Conservation (phyloP, 768 basidiomycete species). For the Xerocomellus chrysenteron region DNA sequence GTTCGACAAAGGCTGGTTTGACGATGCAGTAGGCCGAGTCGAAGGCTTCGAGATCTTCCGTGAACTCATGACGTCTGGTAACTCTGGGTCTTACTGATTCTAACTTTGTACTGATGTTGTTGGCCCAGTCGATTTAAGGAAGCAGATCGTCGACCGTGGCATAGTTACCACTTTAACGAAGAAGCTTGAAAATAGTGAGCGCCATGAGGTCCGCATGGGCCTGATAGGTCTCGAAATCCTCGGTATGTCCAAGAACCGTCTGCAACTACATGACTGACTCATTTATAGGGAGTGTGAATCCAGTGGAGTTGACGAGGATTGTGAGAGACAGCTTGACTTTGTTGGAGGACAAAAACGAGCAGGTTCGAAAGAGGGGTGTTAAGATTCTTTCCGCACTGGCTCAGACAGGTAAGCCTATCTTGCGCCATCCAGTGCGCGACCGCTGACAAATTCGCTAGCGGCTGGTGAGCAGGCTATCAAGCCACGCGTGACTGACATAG, state of each 20-base stretch:
- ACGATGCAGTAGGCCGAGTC: conserved; percentile 9
- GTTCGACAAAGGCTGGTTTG: conserved; percentile 15
- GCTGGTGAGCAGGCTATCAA: conserved; percentile 1
- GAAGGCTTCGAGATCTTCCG: conserved; percentile 5
- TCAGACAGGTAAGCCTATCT: not conserved
- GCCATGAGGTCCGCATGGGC: conserved; percentile 1
- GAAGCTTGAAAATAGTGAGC: not conserved
- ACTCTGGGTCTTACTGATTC: not conserved
- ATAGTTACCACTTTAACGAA: not conserved
- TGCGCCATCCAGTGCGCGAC: no score
- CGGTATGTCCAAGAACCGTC: not conserved
- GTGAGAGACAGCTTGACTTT: not conserved
- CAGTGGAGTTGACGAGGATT: not conserved
- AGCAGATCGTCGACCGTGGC: not conserved
- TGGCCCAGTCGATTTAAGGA: not conserved
- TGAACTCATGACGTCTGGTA: conserved; percentile 3
- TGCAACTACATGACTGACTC: not conserved
- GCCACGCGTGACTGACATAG: not conserved
- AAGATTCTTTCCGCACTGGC: conserved; percentile 6
- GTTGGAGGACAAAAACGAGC: not conserved
- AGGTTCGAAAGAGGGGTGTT: not conserved
- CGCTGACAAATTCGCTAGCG: not conserved
- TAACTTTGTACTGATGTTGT: not conserved
- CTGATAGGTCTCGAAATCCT: not conserved
- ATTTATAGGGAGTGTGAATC: not conserved